phyloP scores from a whole-genome alignment of 2,329 filamentous ascomycete genomes.

The Davidsoniella virescens region DNA sequence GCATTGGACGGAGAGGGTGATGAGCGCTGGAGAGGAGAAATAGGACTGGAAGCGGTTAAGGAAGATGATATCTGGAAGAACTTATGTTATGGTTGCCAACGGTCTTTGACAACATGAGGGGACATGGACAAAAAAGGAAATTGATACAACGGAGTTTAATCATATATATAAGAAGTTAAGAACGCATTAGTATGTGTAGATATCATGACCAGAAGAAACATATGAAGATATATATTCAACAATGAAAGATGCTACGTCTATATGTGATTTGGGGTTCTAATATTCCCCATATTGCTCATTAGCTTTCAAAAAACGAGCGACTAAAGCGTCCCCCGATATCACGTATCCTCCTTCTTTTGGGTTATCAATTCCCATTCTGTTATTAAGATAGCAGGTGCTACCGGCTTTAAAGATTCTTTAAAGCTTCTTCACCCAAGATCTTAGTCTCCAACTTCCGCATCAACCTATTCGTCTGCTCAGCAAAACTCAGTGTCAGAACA shows the following conservation, averaged over 20 bases:
- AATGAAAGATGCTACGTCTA: no score
- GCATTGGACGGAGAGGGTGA: conserved; percentile 47
- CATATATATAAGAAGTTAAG: not conserved
- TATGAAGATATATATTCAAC: no score
- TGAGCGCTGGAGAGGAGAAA: conserved; percentile 45
- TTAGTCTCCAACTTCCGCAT: conserved; percentile 59
- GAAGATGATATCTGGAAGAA: conserved; percentile 19
- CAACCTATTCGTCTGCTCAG: conserved; percentile 92
- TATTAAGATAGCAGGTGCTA: no score
- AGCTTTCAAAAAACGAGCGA: no score
- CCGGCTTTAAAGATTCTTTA: conserved; percentile 18
- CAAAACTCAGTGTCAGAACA: conserved; percentile 78
- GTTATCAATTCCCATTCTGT: no score
- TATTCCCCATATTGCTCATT: no score
- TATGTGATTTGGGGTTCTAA: no score
- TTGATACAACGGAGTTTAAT: no score
- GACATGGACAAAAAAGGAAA: not conserved
- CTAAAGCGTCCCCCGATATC: no score
- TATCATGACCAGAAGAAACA: no score
- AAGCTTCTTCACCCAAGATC: conserved; percentile 29
- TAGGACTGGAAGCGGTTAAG: conserved; percentile 30
- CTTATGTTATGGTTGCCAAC: conserved; percentile 60
- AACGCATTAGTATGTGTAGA: not conserved
- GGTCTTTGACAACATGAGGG: conserved; percentile 26
- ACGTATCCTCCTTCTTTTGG: no score